Evolutionary conservation across 305 asterid species (phyloP).

Genomic region (Andrographis paniculata): DNA sequence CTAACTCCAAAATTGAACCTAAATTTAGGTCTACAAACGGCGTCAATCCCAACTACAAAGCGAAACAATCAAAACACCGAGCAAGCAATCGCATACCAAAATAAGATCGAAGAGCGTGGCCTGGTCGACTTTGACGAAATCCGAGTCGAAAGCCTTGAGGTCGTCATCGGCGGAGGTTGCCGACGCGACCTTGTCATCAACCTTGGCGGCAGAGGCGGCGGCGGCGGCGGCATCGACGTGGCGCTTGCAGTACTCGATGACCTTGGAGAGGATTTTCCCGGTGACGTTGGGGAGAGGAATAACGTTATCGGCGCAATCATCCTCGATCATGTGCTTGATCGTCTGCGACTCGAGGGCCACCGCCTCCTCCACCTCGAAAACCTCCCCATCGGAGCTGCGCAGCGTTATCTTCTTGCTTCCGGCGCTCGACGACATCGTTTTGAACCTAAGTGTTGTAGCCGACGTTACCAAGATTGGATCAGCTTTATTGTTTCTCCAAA

Average conservation of each 20-base stretch:
- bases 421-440: neutral
- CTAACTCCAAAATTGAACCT: conserved; percentile 14
- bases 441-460: neutral
- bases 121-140: conserved; percentile 42
- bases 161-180: conserved; percentile 26
- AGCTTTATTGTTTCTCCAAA: neutral
- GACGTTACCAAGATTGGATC: neutral
- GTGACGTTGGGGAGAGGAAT: conserved; percentile 44
- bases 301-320: conserved; percentile 34
- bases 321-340: conserved; percentile 45
- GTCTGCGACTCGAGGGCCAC: conserved; percentile 34
- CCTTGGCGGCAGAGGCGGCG: conserved; percentile 9
- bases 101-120: conserved; percentile 38
- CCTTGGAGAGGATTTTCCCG: conserved; percentile 37
- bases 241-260: conserved; percentile 41
- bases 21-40: neutral
- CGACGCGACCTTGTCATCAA: conserved; percentile 22
- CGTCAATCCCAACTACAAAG: conserved; percentile 2
- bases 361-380: conserved; percentile 32
- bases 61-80: neutral
- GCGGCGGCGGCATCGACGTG: conserved; percentile 33
- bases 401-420: conserved; percentile 28
- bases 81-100: conserved; percentile 34
- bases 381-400: conserved; percentile 37
- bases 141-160: conserved; percentile 36